Evolutionary conservation across 2,329 filamentous ascomycete species (phyloP), one percentile per base, ranked within the genome.

Genomic region (Botrytis medusae): DNA sequence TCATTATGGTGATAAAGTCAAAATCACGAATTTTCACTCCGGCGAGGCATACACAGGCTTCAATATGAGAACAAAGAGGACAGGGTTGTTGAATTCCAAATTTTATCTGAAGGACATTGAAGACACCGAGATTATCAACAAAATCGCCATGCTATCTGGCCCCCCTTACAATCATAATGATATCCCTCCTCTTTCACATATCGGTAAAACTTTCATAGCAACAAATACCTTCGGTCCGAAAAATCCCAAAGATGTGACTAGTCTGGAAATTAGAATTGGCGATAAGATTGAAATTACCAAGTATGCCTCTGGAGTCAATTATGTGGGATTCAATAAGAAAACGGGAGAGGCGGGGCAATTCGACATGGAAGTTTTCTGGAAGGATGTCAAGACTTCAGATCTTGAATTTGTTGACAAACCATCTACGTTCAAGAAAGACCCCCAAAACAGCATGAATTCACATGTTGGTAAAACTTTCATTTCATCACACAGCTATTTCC

Each of bases 151-250:
- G 32, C 51, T 9, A 18, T 29, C 34, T 42, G 37, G 9, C 2
- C n/a, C 25, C 10, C 12, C 29, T 16, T 12, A 25, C 37, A n/a
- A 8, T 20, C 2, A 40, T 22, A 40, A 40, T 2, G 29, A n/a
- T 7, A 12, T 25, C 8, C 14, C 14, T 37, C 37, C 25, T n/a
- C 25, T 4, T 57, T 57, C 32, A 57, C 25, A 54, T n/a, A 9
- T 57, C n/a, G 65, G 65, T 48, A 54, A 68, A 42, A 54, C 18
- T n/a, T 57, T 68, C 25, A 42, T 4, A 22, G 65, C 65, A 57
- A 42, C 25, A 42, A 2, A 22, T 20, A 68, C 65, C 48, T 54
- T 18, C 34, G n/a, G 48, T 20, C 65, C 65, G 4, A 68, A 57
- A n/a, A 10, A 14, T 40, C 0, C 16, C 1, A 57, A 22, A 20